Evolutionary conservation across 371 early-diverging fungal genomes (phyloP), one percentile per base, ranked within the genome.

Genomic region (Mortierella sp.): DNA sequence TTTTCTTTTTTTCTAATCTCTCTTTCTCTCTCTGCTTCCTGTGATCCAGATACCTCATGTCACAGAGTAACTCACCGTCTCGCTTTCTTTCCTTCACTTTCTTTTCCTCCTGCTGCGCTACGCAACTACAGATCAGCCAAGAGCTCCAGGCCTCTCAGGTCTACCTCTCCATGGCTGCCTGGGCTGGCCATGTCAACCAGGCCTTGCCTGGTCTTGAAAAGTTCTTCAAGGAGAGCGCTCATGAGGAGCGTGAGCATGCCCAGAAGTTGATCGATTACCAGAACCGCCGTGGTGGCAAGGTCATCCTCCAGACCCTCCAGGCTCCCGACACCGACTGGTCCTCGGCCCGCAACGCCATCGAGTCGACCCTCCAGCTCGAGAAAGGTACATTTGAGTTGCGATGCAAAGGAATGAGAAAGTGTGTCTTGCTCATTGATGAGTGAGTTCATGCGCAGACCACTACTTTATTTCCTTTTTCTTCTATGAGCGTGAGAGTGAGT

Each of bases 121-220:
- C 15, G n/a, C 25, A 25, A 45, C 44, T 62, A 58, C 43, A 75
- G 80, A 88, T 91, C 64, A 89, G 87, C 74, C 88, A 87, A 67
- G 91, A 91, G 69, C 83, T 90, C 53, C 86, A 87, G 63, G 91
- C 90, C 50, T 86, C 88, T 60, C 88, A 88, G 72, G 87, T 86
- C 52, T 91, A 91, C 64, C 79, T 87, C 45, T 89, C 89, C 52
- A 86, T 91, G 86, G 82, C 89, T 37, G 85, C 88, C 15, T 91
- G 88, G 88, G 88, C 86, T 44, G 87, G 86, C 48, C 86, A 86
- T 46, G 86, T 86, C 56, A 84, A 83, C 62, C 85, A 88, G 23
- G 89, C 89, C 50, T 72, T 91, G n/a, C 91, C 91, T 44, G 91
- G 90, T 57, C 82, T 90, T 53, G 87, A 88, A 51, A 90, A 90